Percentiles rank a stretch among this genome's conserved stretches.
These are phyloP conservation scores for Trametes gibbosa DNA, from an alignment of 768 basidiomycete genomes.

Conservation along the genomic window DNA sequence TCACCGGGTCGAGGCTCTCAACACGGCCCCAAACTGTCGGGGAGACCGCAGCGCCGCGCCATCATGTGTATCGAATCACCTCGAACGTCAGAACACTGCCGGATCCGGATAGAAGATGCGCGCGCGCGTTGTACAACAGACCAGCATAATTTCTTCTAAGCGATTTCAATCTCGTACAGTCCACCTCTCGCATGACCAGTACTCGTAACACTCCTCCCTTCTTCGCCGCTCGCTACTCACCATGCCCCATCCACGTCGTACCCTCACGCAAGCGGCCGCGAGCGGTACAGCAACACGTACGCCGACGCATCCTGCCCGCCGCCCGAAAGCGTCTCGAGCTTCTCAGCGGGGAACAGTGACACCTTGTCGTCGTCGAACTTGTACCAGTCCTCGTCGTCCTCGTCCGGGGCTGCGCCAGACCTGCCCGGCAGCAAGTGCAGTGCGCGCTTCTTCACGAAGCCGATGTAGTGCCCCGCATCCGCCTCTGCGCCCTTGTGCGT, in stretches of 20 bases:
- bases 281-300: slow-evolving; percentile 85
- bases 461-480: slow-evolving; percentile 95
- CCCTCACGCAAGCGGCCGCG: slow-evolving; percentile 37
- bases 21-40: too few relatives aligned
- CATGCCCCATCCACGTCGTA: not conserved
- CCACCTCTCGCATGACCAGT: not conserved
- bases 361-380: slow-evolving; percentile 98
- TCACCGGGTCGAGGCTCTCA: too few relatives aligned
- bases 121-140: not conserved
- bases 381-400: slow-evolving; percentile 85
- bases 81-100: not conserved
- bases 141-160: not conserved
- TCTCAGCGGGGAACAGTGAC: slow-evolving; percentile 80
- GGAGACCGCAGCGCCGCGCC: too few relatives aligned
- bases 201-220: too few relatives aligned
- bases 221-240: not conserved
- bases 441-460: slow-evolving; percentile 78
- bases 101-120: not conserved
- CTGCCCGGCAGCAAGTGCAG: slow-evolving; percentile 39
- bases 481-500: slow-evolving; percentile 97
- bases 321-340: slow-evolving; percentile 80
- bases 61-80: not conserved
- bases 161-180: not conserved
- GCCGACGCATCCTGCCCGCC: slow-evolving; percentile 90
- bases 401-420: slow-evolving; percentile 29